Evolutionary conservation across 2,329 filamentous ascomycete genomes (phyloP).

Genomic region (Monosporascus sp.): DNA sequence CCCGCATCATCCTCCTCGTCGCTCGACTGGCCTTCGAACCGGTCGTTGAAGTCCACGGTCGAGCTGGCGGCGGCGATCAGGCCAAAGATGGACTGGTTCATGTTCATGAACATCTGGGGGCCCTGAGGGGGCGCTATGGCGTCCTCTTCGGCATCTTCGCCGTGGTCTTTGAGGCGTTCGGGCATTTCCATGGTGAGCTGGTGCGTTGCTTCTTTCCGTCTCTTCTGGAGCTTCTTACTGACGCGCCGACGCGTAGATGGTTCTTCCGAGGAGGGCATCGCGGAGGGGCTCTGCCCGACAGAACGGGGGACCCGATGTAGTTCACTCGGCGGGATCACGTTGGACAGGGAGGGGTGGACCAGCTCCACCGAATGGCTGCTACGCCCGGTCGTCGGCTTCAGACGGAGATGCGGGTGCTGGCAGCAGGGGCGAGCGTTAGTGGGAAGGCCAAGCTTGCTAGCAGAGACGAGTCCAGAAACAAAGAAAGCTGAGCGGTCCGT

Average conservation of each 20-base stretch:
- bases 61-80: constrained; percentile 86
- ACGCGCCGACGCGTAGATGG: constrained; percentile 34
- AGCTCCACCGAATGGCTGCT: constrained; percentile 6
- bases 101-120: constrained; percentile 57
- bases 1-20: constrained; percentile 69
- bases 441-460: constrained; percentile 5
- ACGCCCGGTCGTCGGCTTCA: not conserved
- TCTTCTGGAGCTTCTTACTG: constrained; percentile 41
- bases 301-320: constrained; percentile 3
- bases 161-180: constrained; percentile 44
- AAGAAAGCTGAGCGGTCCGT: too few species aligned
- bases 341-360: constrained; percentile 2
- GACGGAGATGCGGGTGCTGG: constrained; percentile 3
- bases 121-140: constrained; percentile 37
- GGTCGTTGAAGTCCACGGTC: constrained; percentile 72
- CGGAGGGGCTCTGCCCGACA: not conserved
- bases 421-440: constrained; percentile 6
- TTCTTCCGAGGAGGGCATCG: constrained; percentile 20
- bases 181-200: constrained; percentile 45
- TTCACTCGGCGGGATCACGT: constrained; percentile 1
- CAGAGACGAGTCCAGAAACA: too few species aligned
- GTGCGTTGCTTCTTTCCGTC: constrained; percentile 31
- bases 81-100: constrained; percentile 93
- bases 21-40: constrained; percentile 74
- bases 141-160: constrained; percentile 47